phyloP scores from a whole-genome alignment of 2,329 filamentous ascomycete species.

The Plenodomus biglobosus region DNA sequence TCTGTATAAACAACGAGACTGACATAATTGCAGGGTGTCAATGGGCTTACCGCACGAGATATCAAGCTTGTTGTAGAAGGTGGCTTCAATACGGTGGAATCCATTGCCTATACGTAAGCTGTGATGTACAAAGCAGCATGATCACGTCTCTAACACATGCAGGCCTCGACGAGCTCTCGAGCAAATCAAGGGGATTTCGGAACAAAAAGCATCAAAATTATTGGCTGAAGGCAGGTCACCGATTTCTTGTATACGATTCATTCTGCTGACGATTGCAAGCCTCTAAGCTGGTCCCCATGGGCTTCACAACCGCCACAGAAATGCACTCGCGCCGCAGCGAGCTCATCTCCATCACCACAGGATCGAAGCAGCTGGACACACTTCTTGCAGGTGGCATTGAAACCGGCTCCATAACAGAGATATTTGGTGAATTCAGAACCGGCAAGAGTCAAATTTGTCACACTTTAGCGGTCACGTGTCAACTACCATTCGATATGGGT shows the following conservation, averaged over 20 bases:
- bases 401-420: constrained; percentile 95
- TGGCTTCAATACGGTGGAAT: constrained; percentile 93
- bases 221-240: constrained; percentile 73
- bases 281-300: constrained; percentile 96
- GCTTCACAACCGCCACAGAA: constrained; percentile 97
- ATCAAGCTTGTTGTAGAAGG: constrained; percentile 91
- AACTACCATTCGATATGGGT: constrained; percentile 97
- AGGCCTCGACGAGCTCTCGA: constrained; percentile 75
- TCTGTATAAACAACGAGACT: not conserved
- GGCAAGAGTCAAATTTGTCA: constrained; percentile 99
- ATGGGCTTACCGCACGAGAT: constrained; percentile 89
- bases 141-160: constrained; percentile 24
- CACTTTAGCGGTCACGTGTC: constrained; percentile 96
- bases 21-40: constrained; percentile 66
- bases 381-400: constrained; percentile 92
- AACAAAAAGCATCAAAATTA: constrained; percentile 92
- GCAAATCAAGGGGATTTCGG: constrained; percentile 96
- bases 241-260: not conserved
- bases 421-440: constrained; percentile 96
- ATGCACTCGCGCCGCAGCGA: constrained; percentile 98
- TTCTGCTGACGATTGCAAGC: constrained; percentile 54
- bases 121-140: not conserved
- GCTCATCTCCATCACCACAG: constrained; percentile 95
- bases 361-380: constrained; percentile 96
- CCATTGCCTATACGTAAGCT: constrained; percentile 84